Conservation (phyloP, 2,329 filamentous ascomycete species). For the Pseudocercospora vitis region DNA sequence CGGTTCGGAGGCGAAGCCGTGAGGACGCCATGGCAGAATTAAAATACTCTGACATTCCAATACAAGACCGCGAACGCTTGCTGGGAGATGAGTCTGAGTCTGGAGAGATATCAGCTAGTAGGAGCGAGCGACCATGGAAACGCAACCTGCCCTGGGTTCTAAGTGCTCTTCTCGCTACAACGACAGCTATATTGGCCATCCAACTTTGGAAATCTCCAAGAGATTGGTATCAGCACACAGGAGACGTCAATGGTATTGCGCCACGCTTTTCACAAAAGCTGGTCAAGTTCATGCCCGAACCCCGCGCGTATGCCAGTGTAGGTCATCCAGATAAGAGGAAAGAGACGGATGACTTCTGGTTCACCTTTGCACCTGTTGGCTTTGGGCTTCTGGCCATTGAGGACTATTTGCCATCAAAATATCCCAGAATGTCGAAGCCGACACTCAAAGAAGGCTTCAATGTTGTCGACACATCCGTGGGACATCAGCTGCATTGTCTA, state of each 20-base stretch:
- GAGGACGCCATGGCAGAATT: conserved; percentile 1
- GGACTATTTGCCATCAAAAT: conserved; percentile 6
- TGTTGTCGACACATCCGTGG: conserved; percentile 15
- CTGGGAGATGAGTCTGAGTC: background rate
- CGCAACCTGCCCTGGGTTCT: conserved; percentile 10
- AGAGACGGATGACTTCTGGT: conserved; percentile 12
- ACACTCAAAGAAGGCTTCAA: conserved; percentile 12
- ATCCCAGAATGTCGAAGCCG: conserved; percentile 5
- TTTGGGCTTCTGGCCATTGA: conserved; percentile 12
- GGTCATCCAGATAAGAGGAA: conserved; percentile 8
- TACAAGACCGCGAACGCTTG: background rate
- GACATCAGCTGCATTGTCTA: conserved; percentile 14
- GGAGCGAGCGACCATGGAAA: conserved; percentile 7
- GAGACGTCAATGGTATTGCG: conserved; percentile 15
- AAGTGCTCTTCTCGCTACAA: conserved; percentile 3
- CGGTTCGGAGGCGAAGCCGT: background rate
- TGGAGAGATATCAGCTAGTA: background rate
- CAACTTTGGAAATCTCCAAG: conserved; percentile 3
- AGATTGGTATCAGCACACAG: conserved; percentile 12
- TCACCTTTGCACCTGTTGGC: conserved; percentile 13
- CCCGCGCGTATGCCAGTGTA: conserved; percentile 7
- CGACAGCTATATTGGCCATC: background rate
- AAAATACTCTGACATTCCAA: conserved; percentile 1
- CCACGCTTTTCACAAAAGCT: conserved; percentile 11
- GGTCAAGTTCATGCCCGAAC: conserved; percentile 8